phyloP scores from a whole-genome alignment of 768 basidiomycete genomes.

The Lentinula aciculospora region DNA sequence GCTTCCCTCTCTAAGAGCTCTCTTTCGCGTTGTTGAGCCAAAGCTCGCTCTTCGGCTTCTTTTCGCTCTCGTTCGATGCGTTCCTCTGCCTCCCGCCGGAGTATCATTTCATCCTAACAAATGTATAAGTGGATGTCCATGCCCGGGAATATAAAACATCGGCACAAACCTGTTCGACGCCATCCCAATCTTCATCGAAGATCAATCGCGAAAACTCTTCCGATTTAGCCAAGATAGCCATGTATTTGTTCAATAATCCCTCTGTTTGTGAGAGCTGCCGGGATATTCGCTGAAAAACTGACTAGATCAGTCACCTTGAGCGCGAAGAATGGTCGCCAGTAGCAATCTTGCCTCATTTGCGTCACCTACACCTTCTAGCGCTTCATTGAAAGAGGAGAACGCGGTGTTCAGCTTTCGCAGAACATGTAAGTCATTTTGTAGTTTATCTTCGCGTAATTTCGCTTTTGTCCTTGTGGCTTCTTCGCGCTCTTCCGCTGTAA shows the following conservation, averaged over 20 bases:
- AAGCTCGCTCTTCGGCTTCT: constrained; percentile 41
- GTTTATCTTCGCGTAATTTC: constrained; percentile 45
- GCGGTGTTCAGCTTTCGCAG: constrained; percentile 68
- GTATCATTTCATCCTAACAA: constrained; percentile 52
- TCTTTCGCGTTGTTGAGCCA: constrained; percentile 30
- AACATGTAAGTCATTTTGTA: constrained; percentile 69
- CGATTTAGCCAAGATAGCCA: constrained; percentile 60
- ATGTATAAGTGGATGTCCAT: not conserved
- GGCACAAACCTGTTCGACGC: constrained; percentile 60
- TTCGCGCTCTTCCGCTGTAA: constrained; percentile 10
- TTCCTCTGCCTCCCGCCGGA: constrained; percentile 45
- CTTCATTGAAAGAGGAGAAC: constrained; percentile 64
- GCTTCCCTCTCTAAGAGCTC: constrained; percentile 50
- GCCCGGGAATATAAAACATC: not conserved
- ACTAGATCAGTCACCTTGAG: not conserved
- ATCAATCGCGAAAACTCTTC: constrained; percentile 64
- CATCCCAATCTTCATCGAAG: constrained; percentile 73
- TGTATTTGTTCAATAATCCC: constrained; percentile 70
- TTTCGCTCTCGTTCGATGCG: constrained; percentile 32
- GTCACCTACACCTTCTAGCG: constrained; percentile 54
- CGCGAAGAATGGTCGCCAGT: not conserved
- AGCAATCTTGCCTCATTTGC: constrained; percentile 60
- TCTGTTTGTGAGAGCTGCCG: constrained; percentile 67
- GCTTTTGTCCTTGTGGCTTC: constrained; percentile 1
- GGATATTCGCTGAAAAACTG: constrained; percentile 48